A percentile compares a stretch with the other conserved stretches of the same genome.
phyloP scores from a whole-genome alignment of 1,139 yeast species.

The Yarrowia galli region DNA sequence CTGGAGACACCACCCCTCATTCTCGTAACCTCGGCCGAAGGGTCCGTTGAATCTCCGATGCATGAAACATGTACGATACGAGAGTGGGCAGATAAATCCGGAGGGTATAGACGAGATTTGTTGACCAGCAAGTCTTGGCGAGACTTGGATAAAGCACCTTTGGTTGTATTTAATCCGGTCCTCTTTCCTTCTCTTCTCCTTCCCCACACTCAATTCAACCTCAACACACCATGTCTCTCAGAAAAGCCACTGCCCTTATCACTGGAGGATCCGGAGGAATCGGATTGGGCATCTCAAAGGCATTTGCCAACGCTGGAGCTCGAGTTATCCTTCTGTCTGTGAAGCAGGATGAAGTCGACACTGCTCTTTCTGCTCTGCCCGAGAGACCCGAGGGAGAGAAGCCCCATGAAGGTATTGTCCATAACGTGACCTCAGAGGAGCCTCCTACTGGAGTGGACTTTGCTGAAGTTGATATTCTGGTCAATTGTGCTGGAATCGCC shows the following conservation, averaged over 20 bases:
- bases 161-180: neutral
- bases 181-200: neutral
- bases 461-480: constrained; percentile 55
- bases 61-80: constrained; percentile 8
- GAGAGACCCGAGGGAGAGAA: constrained; percentile 40
- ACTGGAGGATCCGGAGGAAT: constrained; percentile 92
- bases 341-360: constrained; percentile 44
- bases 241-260: constrained; percentile 50
- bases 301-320: constrained; percentile 67
- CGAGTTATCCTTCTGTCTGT: constrained; percentile 70
- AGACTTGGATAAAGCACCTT: neutral
- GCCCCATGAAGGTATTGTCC: constrained; percentile 47
- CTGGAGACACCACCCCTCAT: neutral
- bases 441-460: constrained; percentile 42
- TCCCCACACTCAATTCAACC: neutral
- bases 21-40: constrained; percentile 4
- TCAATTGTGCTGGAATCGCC: constrained; percentile 77
- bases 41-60: constrained; percentile 23
- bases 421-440: constrained; percentile 57
- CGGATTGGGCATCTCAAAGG: constrained; percentile 66
- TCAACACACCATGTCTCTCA: neutral
- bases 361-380: constrained; percentile 49
- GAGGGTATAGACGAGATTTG: constrained; percentile 7
- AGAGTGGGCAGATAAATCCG: constrained; percentile 14
- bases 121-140: constrained; percentile 27